Base-by-base conservation (phyloP, 352 stramenopile genomes). In the Globisporangium heterothallicum region DNA sequence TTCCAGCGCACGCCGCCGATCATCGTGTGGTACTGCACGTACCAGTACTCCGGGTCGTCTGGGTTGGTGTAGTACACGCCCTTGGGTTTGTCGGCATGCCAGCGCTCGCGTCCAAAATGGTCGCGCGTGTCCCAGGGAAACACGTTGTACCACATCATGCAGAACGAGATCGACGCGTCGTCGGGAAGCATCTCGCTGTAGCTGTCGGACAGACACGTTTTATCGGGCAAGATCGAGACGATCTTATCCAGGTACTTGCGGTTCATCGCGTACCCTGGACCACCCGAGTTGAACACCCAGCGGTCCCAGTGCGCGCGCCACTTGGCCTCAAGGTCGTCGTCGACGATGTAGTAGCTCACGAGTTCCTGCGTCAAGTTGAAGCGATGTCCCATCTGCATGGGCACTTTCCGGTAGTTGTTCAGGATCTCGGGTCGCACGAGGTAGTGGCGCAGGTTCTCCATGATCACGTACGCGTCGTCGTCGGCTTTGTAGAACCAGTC, bases 401-500 rank as follows among this genome's bases (percentile, higher is more conserved):
- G 81, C 49, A 85, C 72, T 38, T 55, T 53, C 21, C 70, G 36
- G 36, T 73, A 73, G 29, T 61, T 56, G 59, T 75, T 74, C 42
- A 88, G 42, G 35, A 92, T 81, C 73, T 92, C 75, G 1, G 81
- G 78, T 16, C 74, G 61, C 5, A 36, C 27, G 18, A 92, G 32
- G 49, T 87, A 92, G n/a, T 66, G 53, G 6, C 72, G 64, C 47
- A 92, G 61, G 54, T 92, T 92, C 50, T 92, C 78, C 41, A 90
- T 40, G 25, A 92, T 65, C n/a, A 92, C 77, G 51, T 86, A 92
- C 6, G 82, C 78, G 49, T 92, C 82, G 59, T 92, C 82, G 45
- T 92, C 82, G 0, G 74, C 72, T 53, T 92, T 92, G 66, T 92
- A 92, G 53, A 92, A 90, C 82, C 82, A 92, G 64, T 92, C 78